Percentiles rank a stretch among this genome's conserved stretches.
Conservation (phyloP, 2,329 filamentous ascomycete genomes). For the Fusarium irregulare region DNA sequence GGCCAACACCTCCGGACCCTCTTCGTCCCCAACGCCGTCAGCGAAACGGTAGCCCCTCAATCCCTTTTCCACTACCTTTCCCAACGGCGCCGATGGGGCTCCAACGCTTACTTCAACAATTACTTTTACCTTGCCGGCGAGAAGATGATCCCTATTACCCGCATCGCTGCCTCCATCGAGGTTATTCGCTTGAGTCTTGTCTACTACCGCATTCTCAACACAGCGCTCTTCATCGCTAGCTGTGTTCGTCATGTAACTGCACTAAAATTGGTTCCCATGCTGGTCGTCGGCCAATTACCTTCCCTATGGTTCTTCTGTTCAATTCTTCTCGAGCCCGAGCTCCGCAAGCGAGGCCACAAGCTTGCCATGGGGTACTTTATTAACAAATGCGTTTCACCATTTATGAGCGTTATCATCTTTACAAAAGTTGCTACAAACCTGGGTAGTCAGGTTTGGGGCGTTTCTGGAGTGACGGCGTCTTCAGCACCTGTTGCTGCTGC, state of each 20-base stretch:
- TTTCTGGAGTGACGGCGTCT: slow-evolving; percentile 40
- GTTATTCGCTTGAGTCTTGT: slow-evolving; percentile 49
- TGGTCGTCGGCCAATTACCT: slow-evolving; percentile 30
- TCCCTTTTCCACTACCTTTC: slow-evolving; percentile 50
- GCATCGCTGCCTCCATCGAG: slow-evolving; percentile 48
- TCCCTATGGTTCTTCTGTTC: slow-evolving; percentile 38
- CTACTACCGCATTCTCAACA: slow-evolving; percentile 51
- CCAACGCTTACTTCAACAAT: slow-evolving; percentile 53
- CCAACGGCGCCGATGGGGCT: slow-evolving; percentile 51
- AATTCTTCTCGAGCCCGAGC: slow-evolving; percentile 24
- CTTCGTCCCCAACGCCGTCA: slow-evolving; percentile 50
- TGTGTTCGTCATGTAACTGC: slow-evolving; percentile 8
- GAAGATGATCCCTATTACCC: slow-evolving; percentile 54
- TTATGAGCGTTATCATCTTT: slow-evolving; percentile 42
- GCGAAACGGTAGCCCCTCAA: slow-evolving; percentile 51
- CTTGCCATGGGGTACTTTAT: slow-evolving; percentile 32
- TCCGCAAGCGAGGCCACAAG: slow-evolving; percentile 34
- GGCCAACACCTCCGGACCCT: slow-evolving; percentile 42
- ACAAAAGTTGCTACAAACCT: slow-evolving; percentile 41
- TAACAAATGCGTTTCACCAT: slow-evolving; percentile 37
- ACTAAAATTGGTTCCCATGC: slow-evolving; percentile 36
- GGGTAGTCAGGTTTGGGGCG: slow-evolving; percentile 39
- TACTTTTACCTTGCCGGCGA: slow-evolving; percentile 50
- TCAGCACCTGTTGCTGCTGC: slow-evolving; percentile 11
- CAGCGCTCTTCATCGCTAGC: slow-evolving; percentile 43